Evolutionary conservation across 495 filamentous ascomycete species (phyloP).

Genomic region (Aspergillus haitiensis): DNA sequence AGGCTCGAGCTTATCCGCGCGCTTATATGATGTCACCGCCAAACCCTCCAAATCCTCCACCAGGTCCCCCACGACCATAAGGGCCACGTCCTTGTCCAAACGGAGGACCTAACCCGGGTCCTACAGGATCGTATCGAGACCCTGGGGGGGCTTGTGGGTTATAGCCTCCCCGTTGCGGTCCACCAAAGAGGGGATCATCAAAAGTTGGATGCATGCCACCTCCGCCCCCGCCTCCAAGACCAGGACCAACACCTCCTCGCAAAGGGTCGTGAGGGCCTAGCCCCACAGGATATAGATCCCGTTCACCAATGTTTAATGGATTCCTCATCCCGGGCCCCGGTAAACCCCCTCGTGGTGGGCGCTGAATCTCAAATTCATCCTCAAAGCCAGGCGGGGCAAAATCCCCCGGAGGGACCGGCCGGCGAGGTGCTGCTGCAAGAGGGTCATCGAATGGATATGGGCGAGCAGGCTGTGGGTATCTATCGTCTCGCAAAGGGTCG

Average conservation of each 20-base stretch:
- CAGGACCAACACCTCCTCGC: slow-evolving; percentile 59
- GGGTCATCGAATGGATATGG: slow-evolving; percentile 70
- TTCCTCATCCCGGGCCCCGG: slow-evolving; percentile 51
- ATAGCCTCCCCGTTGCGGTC: slow-evolving; percentile 49
- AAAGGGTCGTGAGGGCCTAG: slow-evolving; percentile 84
- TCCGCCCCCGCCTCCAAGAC: slow-evolving; percentile 53
- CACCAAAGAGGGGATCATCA: slow-evolving; percentile 86
- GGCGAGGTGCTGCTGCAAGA: slow-evolving; percentile 59
- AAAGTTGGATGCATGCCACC: slow-evolving; percentile 96
- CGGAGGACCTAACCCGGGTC: slow-evolving; percentile 63
- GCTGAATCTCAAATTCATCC: slow-evolving; percentile 84
- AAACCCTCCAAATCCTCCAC: slow-evolving; percentile 60
- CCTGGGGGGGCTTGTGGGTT: slow-evolving; percentile 54
- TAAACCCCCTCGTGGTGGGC: slow-evolving; percentile 57
- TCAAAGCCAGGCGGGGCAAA: slow-evolving; percentile 89
- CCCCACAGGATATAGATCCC: slow-evolving; percentile 85
- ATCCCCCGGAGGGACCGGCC: slow-evolving; percentile 70
- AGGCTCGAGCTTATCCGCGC: slow-evolving; percentile 8
- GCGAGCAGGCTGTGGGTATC: slow-evolving; percentile 56
- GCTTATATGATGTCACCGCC: slow-evolving; percentile 67
- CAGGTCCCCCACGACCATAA: slow-evolving; percentile 36
- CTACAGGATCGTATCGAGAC: slow-evolving; percentile 76
- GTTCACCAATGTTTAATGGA: slow-evolving; percentile 69
- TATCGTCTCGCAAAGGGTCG: slow-evolving; percentile 56
- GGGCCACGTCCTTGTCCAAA: slow-evolving; percentile 43